Evolutionary conservation across 148 eudicot genomes (phyloP), one percentile per base, ranked within the genome.

Genomic region (Chenopodium suecicum): DNA sequence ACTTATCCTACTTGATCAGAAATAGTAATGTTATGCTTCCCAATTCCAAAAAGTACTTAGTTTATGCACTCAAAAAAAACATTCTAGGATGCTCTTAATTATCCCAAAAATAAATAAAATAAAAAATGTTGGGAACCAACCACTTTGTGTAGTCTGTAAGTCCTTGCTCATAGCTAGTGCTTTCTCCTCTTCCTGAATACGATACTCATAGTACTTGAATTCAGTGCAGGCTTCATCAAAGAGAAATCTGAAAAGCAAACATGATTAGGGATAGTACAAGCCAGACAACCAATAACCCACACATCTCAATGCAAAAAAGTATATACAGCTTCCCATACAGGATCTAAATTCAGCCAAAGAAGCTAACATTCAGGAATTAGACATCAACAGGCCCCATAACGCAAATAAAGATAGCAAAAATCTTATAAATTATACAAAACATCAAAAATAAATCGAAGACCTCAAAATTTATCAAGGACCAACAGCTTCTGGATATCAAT

Each of bases 211-310:
- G 70, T 96, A 96, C 82, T 94, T 96, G 81, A 89, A 96, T 76
- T 96, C 99, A 64, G 90, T 85, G 87, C 97, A 94, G 71, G 90
- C 88, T 72, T 89, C 87, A 79, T 96, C 99, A 84, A 89, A 96
- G 76, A 96, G 84, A 86, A 96, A 96, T 76, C 99, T 96, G 92
- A 87, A 78, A 37, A 27, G 56, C 29, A 70, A 64, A 60, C 62
- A 86, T 31, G 29, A 46, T 74, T 23, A n/a, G 46, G 31, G 52
- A 70, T 47, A 37, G 71, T 37, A 29, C 25, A 25, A 13, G 22
- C 60, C 23, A 22, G 75, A 81, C 0, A 56, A 41, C 74, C 27
- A 75, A 34, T 20, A 41, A 7, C 16, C 58, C 9, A 29, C 34
- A 37, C 2, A 29, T 73, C 11, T 7, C 9, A 63, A 44, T 63